Evolutionary conservation across 1,284 basidiomycete species (phyloP).

Genomic region (Tylopilus orsonianus): DNA sequence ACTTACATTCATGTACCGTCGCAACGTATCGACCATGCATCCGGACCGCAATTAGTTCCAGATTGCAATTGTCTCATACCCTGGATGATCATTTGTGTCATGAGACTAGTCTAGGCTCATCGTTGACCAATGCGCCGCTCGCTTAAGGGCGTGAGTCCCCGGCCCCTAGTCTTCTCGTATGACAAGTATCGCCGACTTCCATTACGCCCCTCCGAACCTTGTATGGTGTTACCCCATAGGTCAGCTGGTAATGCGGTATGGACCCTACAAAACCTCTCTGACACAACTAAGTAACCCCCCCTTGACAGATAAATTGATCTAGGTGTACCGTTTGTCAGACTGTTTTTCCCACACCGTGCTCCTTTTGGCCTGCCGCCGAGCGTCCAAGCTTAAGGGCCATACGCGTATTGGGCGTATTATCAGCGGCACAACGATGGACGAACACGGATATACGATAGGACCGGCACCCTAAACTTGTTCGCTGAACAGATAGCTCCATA

Average conservation of each 20-base stretch:
- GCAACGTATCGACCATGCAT: no score
- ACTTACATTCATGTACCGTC: neutral
- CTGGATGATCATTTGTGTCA: conserved; percentile 1
- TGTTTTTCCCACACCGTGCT: conserved; percentile 1
- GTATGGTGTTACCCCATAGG: conserved; percentile 16
- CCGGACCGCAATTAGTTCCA: no score
- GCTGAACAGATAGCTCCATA: conserved; percentile 3
- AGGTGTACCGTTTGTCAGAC: conserved; percentile 6
- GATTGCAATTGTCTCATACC: no score
- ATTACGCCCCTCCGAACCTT: neutral
- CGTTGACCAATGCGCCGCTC: neutral
- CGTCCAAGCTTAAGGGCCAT: neutral
- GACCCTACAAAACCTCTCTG: no score
- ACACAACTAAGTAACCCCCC: no score
- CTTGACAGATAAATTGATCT: no score
- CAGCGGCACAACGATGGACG: no score
- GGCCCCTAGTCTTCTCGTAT: conserved; percentile 1
- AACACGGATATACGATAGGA: neutral
- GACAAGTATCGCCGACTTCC: conserved; percentile 2
- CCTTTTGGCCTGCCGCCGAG: conserved; percentile 13
- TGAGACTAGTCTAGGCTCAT: no score
- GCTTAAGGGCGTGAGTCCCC: conserved; percentile 3
- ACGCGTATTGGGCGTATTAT: neutral
- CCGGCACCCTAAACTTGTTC: neutral
- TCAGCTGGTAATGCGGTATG: neutral